Conservation (phyloP, 164 flowering plant species). For the Akebia trifoliata region DNA sequence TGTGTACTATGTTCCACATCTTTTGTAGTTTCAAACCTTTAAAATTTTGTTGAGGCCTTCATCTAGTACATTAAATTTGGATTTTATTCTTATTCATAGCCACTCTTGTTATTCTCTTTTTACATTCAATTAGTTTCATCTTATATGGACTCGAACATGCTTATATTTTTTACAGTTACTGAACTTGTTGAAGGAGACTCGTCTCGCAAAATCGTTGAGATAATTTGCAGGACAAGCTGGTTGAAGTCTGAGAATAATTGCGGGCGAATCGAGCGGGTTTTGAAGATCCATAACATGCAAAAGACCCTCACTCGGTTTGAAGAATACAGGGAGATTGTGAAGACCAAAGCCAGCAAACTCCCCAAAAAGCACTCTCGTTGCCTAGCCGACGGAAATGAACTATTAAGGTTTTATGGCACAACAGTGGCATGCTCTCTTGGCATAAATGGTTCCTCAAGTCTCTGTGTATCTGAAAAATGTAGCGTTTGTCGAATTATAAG, state of each 20-base stretch:
- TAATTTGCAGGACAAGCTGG: slow-evolving; percentile 63
- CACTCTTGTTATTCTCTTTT: background rate
- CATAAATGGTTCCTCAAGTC: slow-evolving; percentile 43
- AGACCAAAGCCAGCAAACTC: slow-evolving; percentile 61
- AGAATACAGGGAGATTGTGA: slow-evolving; percentile 63
- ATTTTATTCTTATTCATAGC: background rate
- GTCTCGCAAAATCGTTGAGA: slow-evolving; percentile 64
- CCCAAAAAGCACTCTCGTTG: slow-evolving; percentile 73
- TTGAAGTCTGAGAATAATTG: slow-evolving; percentile 47
- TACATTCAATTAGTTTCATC: too few relatives aligned
- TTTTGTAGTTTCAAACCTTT: too few relatives aligned
- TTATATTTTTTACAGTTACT: slow-evolving; percentile 33
- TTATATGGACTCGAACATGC: too few relatives aligned
- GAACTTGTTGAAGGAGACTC: slow-evolving; percentile 71
- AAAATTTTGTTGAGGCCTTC: too few relatives aligned
- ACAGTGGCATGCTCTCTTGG: slow-evolving; percentile 55
- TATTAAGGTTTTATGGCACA: slow-evolving; percentile 63
- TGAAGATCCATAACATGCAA: slow-evolving; percentile 74
- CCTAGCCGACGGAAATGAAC: slow-evolving; percentile 72
- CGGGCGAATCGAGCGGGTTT: slow-evolving; percentile 50
- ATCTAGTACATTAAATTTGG: too few relatives aligned
- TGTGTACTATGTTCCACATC: too few relatives aligned
- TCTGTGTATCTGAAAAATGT: slow-evolving; percentile 50
- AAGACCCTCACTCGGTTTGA: slow-evolving; percentile 60
- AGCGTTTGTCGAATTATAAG: slow-evolving; percentile 49